A percentile compares a stretch with the other conserved stretches of the same genome.
Evolutionary conservation across 2,329 filamentous ascomycete species (phyloP).

Genomic region (Arachnopeziza araneosa): DNA sequence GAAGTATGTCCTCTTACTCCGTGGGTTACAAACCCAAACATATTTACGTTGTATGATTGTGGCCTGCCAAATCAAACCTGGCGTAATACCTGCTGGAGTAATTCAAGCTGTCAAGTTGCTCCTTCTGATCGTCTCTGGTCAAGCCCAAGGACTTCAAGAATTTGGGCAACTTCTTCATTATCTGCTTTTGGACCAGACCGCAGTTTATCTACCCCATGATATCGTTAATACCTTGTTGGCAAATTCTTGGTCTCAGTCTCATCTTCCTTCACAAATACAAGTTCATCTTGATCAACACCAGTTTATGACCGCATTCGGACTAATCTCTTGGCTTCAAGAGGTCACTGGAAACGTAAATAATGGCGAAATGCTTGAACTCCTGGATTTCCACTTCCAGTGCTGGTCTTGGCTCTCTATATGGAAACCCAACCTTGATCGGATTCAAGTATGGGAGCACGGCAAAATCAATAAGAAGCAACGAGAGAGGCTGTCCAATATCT

Average conservation of each 20-base stretch:
- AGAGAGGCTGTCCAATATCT: slow-evolving; percentile 1
- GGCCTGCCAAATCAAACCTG: neutral
- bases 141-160: slow-evolving; percentile 1
- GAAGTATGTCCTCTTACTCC: neutral
- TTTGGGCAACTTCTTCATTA: slow-evolving; percentile 1
- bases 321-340: slow-evolving; percentile 1
- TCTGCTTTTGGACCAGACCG: neutral
- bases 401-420: neutral
- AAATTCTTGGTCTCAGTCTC: neutral
- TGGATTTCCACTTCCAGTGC: neutral
- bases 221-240: neutral
- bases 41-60: slow-evolving; percentile 3
- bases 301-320: slow-evolving; percentile 1
- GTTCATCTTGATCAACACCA: neutral
- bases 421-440: slow-evolving; percentile 1
- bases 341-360: neutral
- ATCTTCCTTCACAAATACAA: neutral
- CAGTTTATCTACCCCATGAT: neutral
- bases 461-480: neutral
- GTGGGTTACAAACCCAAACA: neutral
- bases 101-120: neutral
- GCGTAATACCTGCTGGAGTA: neutral
- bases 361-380: neutral
- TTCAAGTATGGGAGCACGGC: slow-evolving; percentile 2
- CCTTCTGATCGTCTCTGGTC: neutral